Evolutionary conservation across 176 grass and related monocot species (phyloP).

Genomic region (Dactylis glomerata): DNA sequence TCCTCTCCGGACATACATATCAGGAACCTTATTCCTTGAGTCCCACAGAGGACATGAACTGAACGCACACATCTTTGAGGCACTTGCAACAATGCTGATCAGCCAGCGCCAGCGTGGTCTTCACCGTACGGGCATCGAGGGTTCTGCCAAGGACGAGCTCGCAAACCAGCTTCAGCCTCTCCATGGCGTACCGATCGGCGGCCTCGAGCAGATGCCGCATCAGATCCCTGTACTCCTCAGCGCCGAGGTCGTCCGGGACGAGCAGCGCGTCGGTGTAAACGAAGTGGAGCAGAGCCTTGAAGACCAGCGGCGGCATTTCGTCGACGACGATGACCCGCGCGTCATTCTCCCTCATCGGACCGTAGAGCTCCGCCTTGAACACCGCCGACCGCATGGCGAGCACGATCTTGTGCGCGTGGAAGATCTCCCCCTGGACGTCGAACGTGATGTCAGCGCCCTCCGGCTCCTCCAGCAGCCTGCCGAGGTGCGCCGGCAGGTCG

Average conservation of each 20-base stretch:
- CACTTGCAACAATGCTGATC: conserved; percentile 3
- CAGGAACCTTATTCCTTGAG: neutral
- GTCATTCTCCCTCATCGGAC: neutral
- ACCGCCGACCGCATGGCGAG: conserved; percentile 31
- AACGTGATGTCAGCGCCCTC: conserved; percentile 28
- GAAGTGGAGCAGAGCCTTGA: conserved; percentile 32
- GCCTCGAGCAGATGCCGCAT: conserved; percentile 12
- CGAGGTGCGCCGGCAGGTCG: neutral
- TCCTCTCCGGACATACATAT: neutral
- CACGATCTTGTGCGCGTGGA: conserved; percentile 27
- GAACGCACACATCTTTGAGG: conserved; percentile 11
- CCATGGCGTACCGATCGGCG: conserved; percentile 11
- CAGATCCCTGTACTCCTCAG: neutral
- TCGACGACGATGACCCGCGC: neutral
- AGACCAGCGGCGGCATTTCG: conserved; percentile 26
- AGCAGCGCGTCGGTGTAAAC: conserved; percentile 4
- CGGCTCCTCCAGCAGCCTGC: neutral
- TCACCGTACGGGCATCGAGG: conserved; percentile 14
- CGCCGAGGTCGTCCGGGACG: neutral
- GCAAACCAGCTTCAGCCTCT: conserved; percentile 14
- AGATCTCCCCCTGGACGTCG: neutral
- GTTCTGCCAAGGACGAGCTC: neutral
- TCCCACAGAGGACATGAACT: neutral
- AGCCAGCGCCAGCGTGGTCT: conserved; percentile 21
- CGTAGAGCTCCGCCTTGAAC: conserved; percentile 23